Conservation (phyloP, 176 grass and related monocot species). For the Chloris gayana region DNA sequence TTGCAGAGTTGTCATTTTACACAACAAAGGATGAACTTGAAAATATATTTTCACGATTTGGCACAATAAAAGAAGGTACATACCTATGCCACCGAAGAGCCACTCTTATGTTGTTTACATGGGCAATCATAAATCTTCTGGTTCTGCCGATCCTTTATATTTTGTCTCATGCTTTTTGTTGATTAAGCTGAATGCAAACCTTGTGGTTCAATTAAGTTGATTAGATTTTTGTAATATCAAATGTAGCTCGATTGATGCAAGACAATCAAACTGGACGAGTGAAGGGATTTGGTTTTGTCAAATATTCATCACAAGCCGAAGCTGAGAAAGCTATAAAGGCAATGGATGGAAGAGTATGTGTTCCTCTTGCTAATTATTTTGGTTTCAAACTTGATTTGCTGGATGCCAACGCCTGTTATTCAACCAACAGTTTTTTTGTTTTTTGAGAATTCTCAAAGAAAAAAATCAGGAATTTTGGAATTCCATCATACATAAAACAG, state of each 20-base stretch:
- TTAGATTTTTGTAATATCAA: background rate
- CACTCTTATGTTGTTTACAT: constrained; percentile 13
- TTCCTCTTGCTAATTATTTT: background rate
- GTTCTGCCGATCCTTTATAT: background rate
- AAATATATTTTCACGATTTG: constrained; percentile 52
- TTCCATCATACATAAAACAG: background rate
- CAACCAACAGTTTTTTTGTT: too few relatives aligned
- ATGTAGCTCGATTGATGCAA: constrained; percentile 45
- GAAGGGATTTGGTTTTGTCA: constrained; percentile 69
- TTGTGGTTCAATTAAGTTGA: constrained; percentile 3
- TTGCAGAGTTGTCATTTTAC: constrained; percentile 60
- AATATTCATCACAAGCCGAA: constrained; percentile 42
- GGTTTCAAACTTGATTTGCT: background rate
- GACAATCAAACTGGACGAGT: constrained; percentile 49
- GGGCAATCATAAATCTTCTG: background rate
- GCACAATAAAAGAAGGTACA: constrained; percentile 49
- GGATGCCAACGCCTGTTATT: background rate
- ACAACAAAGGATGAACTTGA: constrained; percentile 59
- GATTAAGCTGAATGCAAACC: background rate
- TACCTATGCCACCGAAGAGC: constrained; percentile 10
- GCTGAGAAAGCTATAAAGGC: constrained; percentile 57
- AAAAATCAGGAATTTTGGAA: background rate
- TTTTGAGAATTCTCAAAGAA: too few relatives aligned
- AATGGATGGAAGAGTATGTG: constrained; percentile 60
- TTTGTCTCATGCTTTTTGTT: background rate